Percentiles rank a stretch among this genome's conserved stretches.
Evolutionary conservation across 495 filamentous ascomycete species (phyloP).

Genomic region (Apiosordaria backusii): DNA sequence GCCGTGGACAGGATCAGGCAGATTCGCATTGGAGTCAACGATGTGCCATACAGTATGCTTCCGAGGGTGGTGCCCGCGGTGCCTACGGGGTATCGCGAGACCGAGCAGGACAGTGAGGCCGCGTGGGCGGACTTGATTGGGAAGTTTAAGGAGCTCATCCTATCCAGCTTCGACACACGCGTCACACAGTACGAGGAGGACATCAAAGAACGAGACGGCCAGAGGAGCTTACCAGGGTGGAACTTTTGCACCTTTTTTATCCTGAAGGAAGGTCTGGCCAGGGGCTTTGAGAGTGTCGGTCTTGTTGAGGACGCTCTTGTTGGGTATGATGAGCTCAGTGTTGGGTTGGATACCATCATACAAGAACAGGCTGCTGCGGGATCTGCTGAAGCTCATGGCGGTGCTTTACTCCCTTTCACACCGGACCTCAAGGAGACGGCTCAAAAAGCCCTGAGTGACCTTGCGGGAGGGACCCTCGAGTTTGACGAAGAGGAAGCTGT

Average conservation of each 20-base stretch:
- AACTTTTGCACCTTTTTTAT: slow-evolving; percentile 99
- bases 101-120: slow-evolving; percentile 63
- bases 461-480: slow-evolving; percentile 32
- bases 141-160: slow-evolving; percentile 82
- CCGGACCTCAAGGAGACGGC: slow-evolving; percentile 64
- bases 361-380: slow-evolving; percentile 63
- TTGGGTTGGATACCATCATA: slow-evolving; percentile 77
- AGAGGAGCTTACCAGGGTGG: slow-evolving; percentile 88
- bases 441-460: slow-evolving; percentile 42
- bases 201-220: slow-evolving; percentile 87
- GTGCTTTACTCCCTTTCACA: slow-evolving; percentile 63
- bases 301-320: slow-evolving; percentile 91
- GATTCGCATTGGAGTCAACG: slow-evolving; percentile 67
- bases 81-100: slow-evolving; percentile 58
- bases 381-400: slow-evolving; percentile 56
- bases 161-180: slow-evolving; percentile 84
- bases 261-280: slow-evolving; percentile 87
- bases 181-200: slow-evolving; percentile 96
- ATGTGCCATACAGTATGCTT: slow-evolving; percentile 55
- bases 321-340: slow-evolving; percentile 86
- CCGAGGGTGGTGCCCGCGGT: slow-evolving; percentile 55
- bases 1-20: slow-evolving; percentile 78
- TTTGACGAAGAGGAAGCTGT: slow-evolving; percentile 46
- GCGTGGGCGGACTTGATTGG: slow-evolving; percentile 78
- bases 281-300: slow-evolving; percentile 93